These are phyloP conservation scores for Lyophyllum semitale DNA, from an alignment of 768 basidiomycete species.

Conservation along the genomic window DNA sequence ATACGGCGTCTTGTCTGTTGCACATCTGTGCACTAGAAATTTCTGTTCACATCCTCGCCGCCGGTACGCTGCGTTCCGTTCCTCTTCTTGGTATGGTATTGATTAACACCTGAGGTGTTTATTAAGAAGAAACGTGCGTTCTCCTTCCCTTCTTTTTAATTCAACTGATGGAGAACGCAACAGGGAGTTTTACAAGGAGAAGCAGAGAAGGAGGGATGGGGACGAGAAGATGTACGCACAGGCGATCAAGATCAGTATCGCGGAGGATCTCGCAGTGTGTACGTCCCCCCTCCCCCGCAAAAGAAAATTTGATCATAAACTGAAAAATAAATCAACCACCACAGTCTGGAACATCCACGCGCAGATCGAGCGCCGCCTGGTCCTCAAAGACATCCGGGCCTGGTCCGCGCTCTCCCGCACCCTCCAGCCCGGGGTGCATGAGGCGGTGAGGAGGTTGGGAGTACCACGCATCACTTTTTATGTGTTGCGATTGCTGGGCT, in stretches of 20 bases:
- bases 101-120: conserved; percentile 75
- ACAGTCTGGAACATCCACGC: conserved; percentile 80
- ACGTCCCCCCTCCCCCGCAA: too few species aligned
- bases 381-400: conserved; percentile 60
- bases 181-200: conserved; percentile 75
- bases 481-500: too few species aligned
- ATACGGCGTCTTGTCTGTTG: too few species aligned
- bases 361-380: conserved; percentile 55
- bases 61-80: too few species aligned
- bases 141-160: too few species aligned
- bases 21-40: too few species aligned
- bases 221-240: conserved; percentile 52
- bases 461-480: too few species aligned
- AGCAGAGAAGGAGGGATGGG: conserved; percentile 57
- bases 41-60: conserved; percentile 73
- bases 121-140: conserved; percentile 74
- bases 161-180: too few species aligned
- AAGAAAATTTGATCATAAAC: too few species aligned
- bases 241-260: conserved; percentile 64
- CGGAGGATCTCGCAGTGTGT: conserved; percentile 80
- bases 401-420: conserved; percentile 51
- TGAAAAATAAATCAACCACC: neutral
- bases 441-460: conserved; percentile 16
- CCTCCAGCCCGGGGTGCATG: conserved; percentile 8
- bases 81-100: too few species aligned